Evolutionary conservation across 208 protist species (phyloP).

Genomic region (Trypanosomatidae sp.): DNA sequence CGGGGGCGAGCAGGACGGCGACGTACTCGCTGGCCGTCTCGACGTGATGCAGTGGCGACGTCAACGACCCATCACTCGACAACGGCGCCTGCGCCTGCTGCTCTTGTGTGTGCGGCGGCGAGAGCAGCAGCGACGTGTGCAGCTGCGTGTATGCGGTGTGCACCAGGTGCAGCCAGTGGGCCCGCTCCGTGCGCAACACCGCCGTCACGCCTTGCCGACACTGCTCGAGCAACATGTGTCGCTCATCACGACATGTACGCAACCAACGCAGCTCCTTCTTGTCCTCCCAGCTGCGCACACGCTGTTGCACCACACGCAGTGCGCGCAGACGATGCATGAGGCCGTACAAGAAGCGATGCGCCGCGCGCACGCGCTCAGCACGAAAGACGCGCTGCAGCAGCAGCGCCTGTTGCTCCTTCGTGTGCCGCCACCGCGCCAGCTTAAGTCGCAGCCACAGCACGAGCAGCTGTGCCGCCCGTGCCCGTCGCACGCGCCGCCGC

Average conservation of each 20-base stretch:
- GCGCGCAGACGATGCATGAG: constrained; percentile 31
- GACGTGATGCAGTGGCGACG: too few species aligned
- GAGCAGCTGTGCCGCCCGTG: constrained; percentile 17
- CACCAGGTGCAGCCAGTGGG: constrained; percentile 22
- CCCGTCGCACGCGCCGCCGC: constrained; percentile 15
- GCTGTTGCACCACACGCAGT: constrained; percentile 16
- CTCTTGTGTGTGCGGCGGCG: too few species aligned
- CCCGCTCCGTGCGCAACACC: constrained; percentile 39
- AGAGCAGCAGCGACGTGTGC: too few species aligned
- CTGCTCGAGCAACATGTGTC: constrained; percentile 18
- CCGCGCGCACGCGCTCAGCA: constrained; percentile 26
- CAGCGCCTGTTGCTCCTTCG: constrained; percentile 23
- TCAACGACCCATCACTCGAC: too few species aligned
- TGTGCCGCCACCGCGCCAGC: constrained; percentile 15
- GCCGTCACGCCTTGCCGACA: constrained; percentile 19
- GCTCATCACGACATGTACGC: constrained; percentile 41
- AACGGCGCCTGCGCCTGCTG: too few species aligned
- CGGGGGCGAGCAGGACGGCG: too few species aligned
- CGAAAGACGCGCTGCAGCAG: constrained; percentile 63
- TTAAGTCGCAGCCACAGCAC: constrained; percentile 30
- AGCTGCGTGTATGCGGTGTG: constrained; percentile 8
- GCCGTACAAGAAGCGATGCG: constrained; percentile 40
- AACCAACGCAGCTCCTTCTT: constrained; percentile 19
- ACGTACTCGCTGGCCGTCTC: too few species aligned
- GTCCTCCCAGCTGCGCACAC: constrained; percentile 25